A percentile compares a stretch with the other conserved stretches of the same genome.
Evolutionary conservation across 2,329 filamentous ascomycete species (phyloP).

Genomic region (Cryphonectria parasitica): DNA sequence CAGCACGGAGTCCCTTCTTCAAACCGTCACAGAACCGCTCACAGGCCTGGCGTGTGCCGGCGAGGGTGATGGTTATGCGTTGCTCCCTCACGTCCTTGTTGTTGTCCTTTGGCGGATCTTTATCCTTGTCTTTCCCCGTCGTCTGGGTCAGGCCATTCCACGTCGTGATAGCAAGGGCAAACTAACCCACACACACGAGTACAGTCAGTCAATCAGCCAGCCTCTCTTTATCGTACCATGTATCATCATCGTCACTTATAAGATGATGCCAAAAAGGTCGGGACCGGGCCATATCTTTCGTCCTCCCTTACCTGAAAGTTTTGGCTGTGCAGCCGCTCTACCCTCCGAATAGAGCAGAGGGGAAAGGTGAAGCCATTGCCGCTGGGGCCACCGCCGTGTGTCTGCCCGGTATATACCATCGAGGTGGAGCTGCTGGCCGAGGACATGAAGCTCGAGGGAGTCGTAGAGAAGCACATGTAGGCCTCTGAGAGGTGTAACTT

Average conservation of each 20-base stretch:
- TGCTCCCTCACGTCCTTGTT: slow-evolving; percentile 64
- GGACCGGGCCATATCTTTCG: too few species aligned
- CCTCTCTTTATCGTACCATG: not conserved
- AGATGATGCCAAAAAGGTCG: too few species aligned
- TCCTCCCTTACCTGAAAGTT: slow-evolving; percentile 66
- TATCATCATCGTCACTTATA: too few species aligned
- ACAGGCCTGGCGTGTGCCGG: slow-evolving; percentile 84
- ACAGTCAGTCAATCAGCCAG: not conserved
- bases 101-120: slow-evolving; percentile 44
- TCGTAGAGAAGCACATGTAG: slow-evolving; percentile 96
- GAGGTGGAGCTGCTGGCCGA: slow-evolving; percentile 80
- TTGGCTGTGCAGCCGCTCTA: slow-evolving; percentile 91
- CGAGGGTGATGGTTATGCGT: slow-evolving; percentile 88
- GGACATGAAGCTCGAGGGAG: slow-evolving; percentile 82
- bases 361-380: slow-evolving; percentile 97
- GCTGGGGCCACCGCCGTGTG: slow-evolving; percentile 87
- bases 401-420: slow-evolving; percentile 87
- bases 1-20: slow-evolving; percentile 85
- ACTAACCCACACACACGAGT: slow-evolving; percentile 49
- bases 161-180: slow-evolving; percentile 90
- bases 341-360: slow-evolving; percentile 85
- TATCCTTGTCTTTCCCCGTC: slow-evolving; percentile 56
- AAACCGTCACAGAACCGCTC: slow-evolving; percentile 96
- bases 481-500: slow-evolving; percentile 93
- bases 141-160: slow-evolving; percentile 78